A percentile compares a stretch with the other conserved stretches of the same genome.
These are phyloP conservation scores for Rhododendron ovatum DNA, from an alignment of 148 eudicot genomes.

Conservation along the genomic window DNA sequence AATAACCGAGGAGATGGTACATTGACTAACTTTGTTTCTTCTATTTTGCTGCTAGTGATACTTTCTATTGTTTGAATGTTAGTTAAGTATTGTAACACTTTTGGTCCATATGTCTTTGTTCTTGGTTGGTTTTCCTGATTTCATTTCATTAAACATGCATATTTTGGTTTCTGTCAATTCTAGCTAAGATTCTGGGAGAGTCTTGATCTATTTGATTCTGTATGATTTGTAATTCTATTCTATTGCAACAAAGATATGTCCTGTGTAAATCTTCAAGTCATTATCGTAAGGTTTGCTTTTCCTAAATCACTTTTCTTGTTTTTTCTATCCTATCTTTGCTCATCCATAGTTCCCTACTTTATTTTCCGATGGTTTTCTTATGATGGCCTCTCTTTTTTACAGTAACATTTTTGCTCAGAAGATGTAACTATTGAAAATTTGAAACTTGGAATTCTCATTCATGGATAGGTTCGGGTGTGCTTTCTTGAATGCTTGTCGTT, in stretches of 20 bases:
- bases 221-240: neutral
- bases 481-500: neutral
- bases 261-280: neutral
- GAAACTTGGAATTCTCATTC: neutral
- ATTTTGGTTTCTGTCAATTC: neutral
- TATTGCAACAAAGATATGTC: neutral
- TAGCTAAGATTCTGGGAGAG: neutral
- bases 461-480: neutral
- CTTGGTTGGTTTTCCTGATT: neutral
- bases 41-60: neutral
- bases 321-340: neutral
- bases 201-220: neutral
- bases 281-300: neutral
- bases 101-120: neutral
- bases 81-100: neutral
- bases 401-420: neutral
- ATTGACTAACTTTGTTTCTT: neutral
- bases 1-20: conserved; percentile 56
- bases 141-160: neutral
- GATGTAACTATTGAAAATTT: neutral
- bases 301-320: neutral
- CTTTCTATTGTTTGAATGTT: neutral
- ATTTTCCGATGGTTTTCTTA: neutral
- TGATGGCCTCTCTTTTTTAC: neutral
- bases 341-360: too few relatives aligned